Evolutionary conservation across 768 basidiomycete genomes (phyloP), one percentile per base, ranked within the genome.

Genomic region (Mycena haematopus): DNA sequence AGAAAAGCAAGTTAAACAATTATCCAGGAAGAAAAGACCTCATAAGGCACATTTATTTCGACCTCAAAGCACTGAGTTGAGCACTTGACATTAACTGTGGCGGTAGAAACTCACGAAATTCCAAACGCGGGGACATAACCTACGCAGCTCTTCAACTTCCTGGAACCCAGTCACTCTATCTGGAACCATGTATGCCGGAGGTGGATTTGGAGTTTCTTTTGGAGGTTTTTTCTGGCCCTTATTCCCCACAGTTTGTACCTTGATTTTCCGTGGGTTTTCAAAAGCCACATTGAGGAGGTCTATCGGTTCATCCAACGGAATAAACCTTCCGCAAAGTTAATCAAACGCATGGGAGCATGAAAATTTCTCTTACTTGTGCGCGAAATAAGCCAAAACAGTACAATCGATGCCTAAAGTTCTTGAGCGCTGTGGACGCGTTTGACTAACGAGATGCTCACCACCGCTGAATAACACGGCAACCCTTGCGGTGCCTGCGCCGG

Each of bases 271-370:
- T n/a, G 95, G 95, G 70, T 97, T 97, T 72, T 98, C 95, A 67
- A 98, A 98, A 1, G 93, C 93, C 6, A 98, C 93, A 69, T 97
- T 97, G 9, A 98, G 79, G 1, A 98, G 78, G 71, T 98, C 96
- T 53, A 98, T 93, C 0, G 94, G 91, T 71, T 97, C 95, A 47
- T 85, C 80, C 19, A 77, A 52, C 11, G 92, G 87, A 35, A 95
- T 72, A 72, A 93, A 85, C 61, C 95, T 96, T 63, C 24, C 14
- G 52, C 24, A 49, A 56, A 24, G 47, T 47, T 56, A 63, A 38
- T 42, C 21, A 6, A 44, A 25, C 60, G 47, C 2, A 17, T 54
- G 22, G 21, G 33, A 47, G 9, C n/a, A 17, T 33, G 52, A 42
- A 17, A 47, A 49, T 17, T 14, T 36, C 83, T 54, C 83, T 54